These are phyloP conservation scores for Boletales sp. DNA, from an alignment of 768 basidiomycete species.

Conservation along the genomic window DNA sequence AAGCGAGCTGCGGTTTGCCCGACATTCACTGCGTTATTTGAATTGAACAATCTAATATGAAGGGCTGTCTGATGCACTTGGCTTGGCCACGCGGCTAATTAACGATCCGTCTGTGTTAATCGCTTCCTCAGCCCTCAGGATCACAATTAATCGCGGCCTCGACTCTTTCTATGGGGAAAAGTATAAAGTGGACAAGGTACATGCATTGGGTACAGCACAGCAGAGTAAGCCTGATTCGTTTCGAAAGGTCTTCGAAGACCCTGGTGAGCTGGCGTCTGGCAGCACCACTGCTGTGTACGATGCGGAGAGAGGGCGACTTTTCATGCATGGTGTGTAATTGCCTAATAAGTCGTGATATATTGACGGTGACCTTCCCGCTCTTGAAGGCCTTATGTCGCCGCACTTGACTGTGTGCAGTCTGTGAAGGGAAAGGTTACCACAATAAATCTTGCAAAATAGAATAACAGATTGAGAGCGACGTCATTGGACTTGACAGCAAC, in stretches of 20 bases:
- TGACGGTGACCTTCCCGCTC: slow-evolving; percentile 4
- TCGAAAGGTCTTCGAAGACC: slow-evolving; percentile 62
- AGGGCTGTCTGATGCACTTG: slow-evolving; percentile 45
- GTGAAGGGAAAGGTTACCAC: slow-evolving; percentile 3
- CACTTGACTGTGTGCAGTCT: slow-evolving; percentile 33
- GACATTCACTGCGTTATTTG: background rate
- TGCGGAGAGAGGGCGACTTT: slow-evolving; percentile 45
- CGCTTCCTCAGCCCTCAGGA: slow-evolving; percentile 48
- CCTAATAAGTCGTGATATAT: background rate
- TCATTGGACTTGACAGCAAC: too few relatives aligned
- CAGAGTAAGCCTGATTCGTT: slow-evolving; percentile 5
- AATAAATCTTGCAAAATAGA: too few relatives aligned
- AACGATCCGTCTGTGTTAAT: slow-evolving; percentile 37
- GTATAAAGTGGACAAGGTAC: slow-evolving; percentile 55
- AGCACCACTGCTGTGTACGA: slow-evolving; percentile 59
- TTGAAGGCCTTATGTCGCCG: slow-evolving; percentile 31
- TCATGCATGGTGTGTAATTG: slow-evolving; percentile 50
- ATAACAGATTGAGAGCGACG: too few relatives aligned
- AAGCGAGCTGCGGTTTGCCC: slow-evolving; percentile 4
- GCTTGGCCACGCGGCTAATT: slow-evolving; percentile 37
- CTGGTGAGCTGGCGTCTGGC: slow-evolving; percentile 53
- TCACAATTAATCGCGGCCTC: slow-evolving; percentile 50
- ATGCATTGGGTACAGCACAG: background rate
- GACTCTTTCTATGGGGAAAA: slow-evolving; percentile 58
- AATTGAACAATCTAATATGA: background rate